Base-by-base conservation (phyloP, 2,329 filamentous ascomycete genomes). In the Colletotrichum musicola region DNA sequence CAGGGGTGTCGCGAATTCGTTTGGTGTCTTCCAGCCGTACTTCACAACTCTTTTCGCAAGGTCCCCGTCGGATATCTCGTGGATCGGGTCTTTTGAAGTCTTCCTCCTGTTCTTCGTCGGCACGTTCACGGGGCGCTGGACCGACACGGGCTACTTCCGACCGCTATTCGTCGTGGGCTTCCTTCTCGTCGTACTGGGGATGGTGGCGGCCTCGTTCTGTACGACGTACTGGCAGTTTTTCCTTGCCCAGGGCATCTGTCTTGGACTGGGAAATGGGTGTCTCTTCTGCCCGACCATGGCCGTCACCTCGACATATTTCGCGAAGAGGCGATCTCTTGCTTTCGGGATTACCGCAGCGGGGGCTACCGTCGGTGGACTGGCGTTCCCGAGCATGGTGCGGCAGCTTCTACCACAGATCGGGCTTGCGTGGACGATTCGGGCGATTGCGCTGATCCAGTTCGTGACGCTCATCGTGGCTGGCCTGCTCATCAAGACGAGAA, bases 251-350 rank as follows among this genome's bases (percentile, higher is more conserved):
- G 88, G 88, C 3, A 66, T 88, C 6, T 84, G 83, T 60, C 78
- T 85, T 64, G 88, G 88, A 0, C 62, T 90, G 0, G 90, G 88
- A 1, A 86, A 86, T 64, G 90, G 90, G 3, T 88, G 84, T 69
- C 78, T 92, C 6, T 93, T 91, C 77, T 86, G 89, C 56, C 88
- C 91, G 0, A 83, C 85, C 49, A 84, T 93, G 49, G 87, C 90
- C 1, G 85, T 92, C 4, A 80, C 93, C 1, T 87, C 90, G 1
- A 90, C 90, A 6, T 93, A 93, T 73, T 93, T 92, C 74, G 80
- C 79, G 58, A 83, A 79, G 44, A 85, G 82, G 68, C 83, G 88
- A 51, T 84, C 86, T 0, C 77, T 92, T 4, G 90, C 87, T 14
- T 85, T 92, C 58, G 90, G 90, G 7, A 76, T 92, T 22, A 83